Evolutionary conservation across 768 basidiomycete genomes (phyloP).

Genomic region (Rossbeevera mucosa): DNA sequence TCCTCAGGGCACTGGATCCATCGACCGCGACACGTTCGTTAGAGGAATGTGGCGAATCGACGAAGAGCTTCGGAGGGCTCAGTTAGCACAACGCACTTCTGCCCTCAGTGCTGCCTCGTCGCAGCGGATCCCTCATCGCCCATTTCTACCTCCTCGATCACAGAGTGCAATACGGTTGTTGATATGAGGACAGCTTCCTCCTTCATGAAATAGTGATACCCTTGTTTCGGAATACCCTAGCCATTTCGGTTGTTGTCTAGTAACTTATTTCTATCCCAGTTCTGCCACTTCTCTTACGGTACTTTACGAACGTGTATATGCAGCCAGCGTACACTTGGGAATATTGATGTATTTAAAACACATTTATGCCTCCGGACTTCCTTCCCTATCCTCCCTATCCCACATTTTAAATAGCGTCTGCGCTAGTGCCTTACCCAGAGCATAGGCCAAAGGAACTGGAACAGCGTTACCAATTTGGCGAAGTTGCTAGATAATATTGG

Average conservation of each 20-base stretch:
- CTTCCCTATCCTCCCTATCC: constrained; percentile 40
- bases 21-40: constrained; percentile 64
- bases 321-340: background rate
- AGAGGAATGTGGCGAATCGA: constrained; percentile 86
- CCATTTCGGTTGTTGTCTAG: background rate
- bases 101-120: constrained; percentile 32
- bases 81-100: constrained; percentile 33
- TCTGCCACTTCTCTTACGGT: background rate
- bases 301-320: constrained; percentile 1
- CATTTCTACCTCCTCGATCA: constrained; percentile 19
- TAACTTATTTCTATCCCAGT: constrained; percentile 16
- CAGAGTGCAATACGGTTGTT: constrained; percentile 10
- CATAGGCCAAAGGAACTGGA: constrained; percentile 62
- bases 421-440: constrained; percentile 48
- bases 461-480: constrained; percentile 81
- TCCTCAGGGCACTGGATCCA: constrained; percentile 45
- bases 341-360: background rate
- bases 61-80: constrained; percentile 68
- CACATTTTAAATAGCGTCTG: constrained; percentile 44
- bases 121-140: constrained; percentile 33
- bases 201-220: constrained; percentile 11
- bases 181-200: constrained; percentile 1
- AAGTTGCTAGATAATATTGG: constrained; percentile 47
- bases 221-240: constrained; percentile 18
- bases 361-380: constrained; percentile 39